Evolutionary conservation across 257 asterid genomes (phyloP).

Genomic region (Capsicum pubescens): DNA sequence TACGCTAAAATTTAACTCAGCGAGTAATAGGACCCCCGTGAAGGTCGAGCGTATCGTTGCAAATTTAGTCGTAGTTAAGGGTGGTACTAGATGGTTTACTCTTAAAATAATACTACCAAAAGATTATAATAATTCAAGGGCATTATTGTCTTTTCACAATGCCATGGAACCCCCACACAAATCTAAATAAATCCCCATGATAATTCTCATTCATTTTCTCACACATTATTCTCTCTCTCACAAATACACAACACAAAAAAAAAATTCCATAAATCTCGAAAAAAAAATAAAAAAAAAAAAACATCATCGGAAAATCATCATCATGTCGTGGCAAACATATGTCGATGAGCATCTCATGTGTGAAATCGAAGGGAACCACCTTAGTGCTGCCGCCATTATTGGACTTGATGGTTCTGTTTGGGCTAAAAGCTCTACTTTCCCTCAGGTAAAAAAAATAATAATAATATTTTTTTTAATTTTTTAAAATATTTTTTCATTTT

Average conservation of each 20-base stretch:
- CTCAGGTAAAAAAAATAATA: slow-evolving; percentile 50
- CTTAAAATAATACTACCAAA: too few species aligned
- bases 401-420: slow-evolving; percentile 85
- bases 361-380: slow-evolving; percentile 62
- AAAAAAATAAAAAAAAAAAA: not conserved
- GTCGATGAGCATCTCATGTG: slow-evolving; percentile 86
- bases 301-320: slow-evolving; percentile 12
- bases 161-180: not conserved
- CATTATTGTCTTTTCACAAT: not conserved
- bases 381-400: slow-evolving; percentile 74
- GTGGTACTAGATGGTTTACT: too few species aligned
- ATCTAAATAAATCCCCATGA: slow-evolving; percentile 3
- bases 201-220: not conserved
- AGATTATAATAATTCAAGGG: not conserved
- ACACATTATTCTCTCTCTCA: not conserved
- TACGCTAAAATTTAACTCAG: too few species aligned
- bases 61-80: too few species aligned
- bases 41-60: too few species aligned
- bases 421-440: slow-evolving; percentile 81
- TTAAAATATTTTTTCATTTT: not conserved
- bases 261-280: not conserved
- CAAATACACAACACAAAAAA: not conserved
- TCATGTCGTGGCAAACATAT: slow-evolving; percentile 89
- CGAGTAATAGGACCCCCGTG: too few species aligned
- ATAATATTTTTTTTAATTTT: too few species aligned